Conservation (phyloP, 108 stramenopile genomes). For the Nitzschia sp. region DNA sequence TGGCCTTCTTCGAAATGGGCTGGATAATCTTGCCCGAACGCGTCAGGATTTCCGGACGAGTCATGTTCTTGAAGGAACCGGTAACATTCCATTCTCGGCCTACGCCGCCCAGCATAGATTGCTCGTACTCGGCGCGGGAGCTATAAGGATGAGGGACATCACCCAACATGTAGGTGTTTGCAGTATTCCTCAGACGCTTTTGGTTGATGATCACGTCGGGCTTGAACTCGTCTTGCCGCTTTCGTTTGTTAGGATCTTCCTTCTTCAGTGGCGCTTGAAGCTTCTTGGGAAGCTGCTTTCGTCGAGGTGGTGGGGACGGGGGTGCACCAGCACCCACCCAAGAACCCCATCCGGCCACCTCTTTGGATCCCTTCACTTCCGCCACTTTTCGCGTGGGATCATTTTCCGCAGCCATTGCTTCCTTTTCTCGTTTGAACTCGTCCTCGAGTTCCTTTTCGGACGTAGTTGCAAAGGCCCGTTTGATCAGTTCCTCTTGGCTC, state of each 20-base stretch:
- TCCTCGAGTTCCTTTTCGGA: conserved; percentile 79
- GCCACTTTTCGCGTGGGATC: conserved; percentile 72
- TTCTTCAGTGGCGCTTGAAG: conserved; percentile 60
- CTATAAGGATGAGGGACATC: conserved; percentile 96
- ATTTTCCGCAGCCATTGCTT: conserved; percentile 67
- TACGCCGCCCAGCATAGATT: conserved; percentile 88
- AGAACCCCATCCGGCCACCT: conserved; percentile 84
- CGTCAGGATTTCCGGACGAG: conserved; percentile 87
- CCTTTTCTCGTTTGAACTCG: conserved; percentile 93
- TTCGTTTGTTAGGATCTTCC: conserved; percentile 41
- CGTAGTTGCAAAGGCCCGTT: conserved; percentile 88
- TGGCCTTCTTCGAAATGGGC: conserved; percentile 86
- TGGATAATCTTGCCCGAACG: conserved; percentile 92
- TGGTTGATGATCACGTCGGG: conserved; percentile 92
- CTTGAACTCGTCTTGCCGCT: conserved; percentile 79
- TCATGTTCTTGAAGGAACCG: conserved; percentile 81
- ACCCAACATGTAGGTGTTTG: conserved; percentile 79
- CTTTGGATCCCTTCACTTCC: conserved; percentile 42
- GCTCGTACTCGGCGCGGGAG: conserved; percentile 94
- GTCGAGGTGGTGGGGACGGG: conserved; percentile 57
- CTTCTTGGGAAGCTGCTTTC: conserved; percentile 45
- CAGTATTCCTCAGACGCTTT: conserved; percentile 87
- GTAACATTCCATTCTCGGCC: conserved; percentile 96
- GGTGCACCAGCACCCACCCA: conserved; percentile 90
- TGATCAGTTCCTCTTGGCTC: conserved; percentile 89